Conservation (phyloP, 2,329 filamentous ascomycete species). For the Alternaria sp. region DNA sequence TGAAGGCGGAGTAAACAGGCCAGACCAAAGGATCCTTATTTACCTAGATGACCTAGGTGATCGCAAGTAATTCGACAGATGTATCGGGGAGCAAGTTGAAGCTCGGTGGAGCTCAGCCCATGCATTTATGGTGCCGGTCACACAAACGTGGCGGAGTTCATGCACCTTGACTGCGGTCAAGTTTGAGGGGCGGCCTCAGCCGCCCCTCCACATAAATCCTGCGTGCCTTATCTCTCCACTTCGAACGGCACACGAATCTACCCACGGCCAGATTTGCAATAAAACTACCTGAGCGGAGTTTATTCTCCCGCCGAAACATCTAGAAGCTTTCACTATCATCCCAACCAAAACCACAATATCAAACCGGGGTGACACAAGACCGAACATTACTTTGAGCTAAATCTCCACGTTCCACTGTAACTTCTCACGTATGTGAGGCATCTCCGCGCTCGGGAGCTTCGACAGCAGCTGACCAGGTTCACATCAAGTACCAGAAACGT, state of each 20-base stretch:
- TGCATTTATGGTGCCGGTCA: background rate
- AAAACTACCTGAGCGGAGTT: background rate
- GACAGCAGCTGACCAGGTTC: background rate
- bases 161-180: background rate
- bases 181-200: background rate
- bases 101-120: background rate
- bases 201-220: background rate
- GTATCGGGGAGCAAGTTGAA: background rate
- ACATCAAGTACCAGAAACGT: background rate
- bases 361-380: background rate
- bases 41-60: no score
- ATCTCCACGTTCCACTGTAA: background rate
- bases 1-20: no score
- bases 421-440: background rate
- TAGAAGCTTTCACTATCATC: background rate
- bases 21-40: no score
- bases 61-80: background rate
- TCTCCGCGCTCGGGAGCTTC: background rate
- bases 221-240: background rate
- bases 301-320: background rate
- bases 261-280: background rate
- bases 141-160: background rate
- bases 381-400: background rate
- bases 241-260: background rate
- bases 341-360: background rate